Evolutionary conservation across 441 rosid species (phyloP).

Genomic region (Geranium incanum): DNA sequence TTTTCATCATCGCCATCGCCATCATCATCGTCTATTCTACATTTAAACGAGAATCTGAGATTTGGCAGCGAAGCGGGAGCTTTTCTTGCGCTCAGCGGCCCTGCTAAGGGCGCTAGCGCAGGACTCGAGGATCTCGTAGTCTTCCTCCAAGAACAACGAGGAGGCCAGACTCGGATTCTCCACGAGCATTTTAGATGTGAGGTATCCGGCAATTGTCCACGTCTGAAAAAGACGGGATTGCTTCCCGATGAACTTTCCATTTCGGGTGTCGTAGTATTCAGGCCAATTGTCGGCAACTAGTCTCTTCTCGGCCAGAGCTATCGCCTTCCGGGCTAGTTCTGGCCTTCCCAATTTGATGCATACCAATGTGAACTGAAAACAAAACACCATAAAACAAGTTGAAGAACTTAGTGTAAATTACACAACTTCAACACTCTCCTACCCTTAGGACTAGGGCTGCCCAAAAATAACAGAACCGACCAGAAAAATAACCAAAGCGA

Average conservation of each 20-base stretch:
- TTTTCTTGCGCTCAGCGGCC: conserved; percentile 42
- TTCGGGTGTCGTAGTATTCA: conserved; percentile 56
- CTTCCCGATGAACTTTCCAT: conserved; percentile 52
- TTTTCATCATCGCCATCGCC: no score
- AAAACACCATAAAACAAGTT: background rate
- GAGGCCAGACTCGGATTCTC: conserved; percentile 44
- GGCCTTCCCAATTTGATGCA: conserved; percentile 59
- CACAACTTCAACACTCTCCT: no score
- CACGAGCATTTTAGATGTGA: conserved; percentile 55
- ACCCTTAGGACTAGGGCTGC: no score
- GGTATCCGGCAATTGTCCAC: conserved; percentile 65
- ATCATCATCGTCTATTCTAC: background rate
- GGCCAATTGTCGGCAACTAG: conserved; percentile 56
- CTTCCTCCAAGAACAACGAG: conserved; percentile 44
- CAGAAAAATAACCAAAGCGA: no score
- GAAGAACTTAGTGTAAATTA: no score
- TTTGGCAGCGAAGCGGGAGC: no score
- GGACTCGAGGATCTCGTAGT: conserved; percentile 43
- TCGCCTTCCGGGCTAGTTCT: conserved; percentile 56
- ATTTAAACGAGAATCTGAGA: background rate
- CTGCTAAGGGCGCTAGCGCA: conserved; percentile 49
- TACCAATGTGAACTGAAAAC: conserved; percentile 53
- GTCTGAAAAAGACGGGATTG: conserved; percentile 56
- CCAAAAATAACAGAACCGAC: no score
- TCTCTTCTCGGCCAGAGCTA: conserved; percentile 46